Evolutionary conservation across 257 asterid genomes (phyloP).

Genomic region (Linderniella brevidens): DNA sequence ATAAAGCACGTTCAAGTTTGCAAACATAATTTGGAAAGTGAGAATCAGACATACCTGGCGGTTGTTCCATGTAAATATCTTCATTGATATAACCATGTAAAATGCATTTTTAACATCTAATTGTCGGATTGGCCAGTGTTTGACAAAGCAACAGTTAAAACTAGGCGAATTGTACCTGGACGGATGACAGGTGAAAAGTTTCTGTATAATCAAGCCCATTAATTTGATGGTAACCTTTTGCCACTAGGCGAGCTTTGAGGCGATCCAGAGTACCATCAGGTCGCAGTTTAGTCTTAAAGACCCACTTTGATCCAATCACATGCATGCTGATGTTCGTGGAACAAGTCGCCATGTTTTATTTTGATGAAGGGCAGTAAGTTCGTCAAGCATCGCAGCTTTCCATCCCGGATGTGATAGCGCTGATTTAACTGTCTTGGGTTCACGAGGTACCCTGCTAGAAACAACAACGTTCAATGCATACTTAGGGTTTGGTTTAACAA

Average conservation of each 20-base stretch:
- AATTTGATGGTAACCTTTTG: slow-evolving; percentile 4
- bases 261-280: slow-evolving; percentile 5
- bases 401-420: neutral
- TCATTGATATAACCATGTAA: no score
- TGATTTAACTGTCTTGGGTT: neutral
- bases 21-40: no score
- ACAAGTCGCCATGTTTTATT: neutral
- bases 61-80: no score
- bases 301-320: slow-evolving; percentile 6
- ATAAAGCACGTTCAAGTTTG: no score
- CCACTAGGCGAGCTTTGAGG: neutral
- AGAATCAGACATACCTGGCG: no score
- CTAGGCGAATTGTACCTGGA: neutral
- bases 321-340: neutral
- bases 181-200: neutral
- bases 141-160: neutral
- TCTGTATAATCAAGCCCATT: neutral
- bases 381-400: neutral
- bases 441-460: neutral
- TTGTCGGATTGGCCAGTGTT: neutral
- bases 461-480: neutral
- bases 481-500: no score
- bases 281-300: neutral
- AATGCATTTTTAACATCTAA: no score
- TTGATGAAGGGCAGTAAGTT: neutral